Conservation (phyloP, 176 grass and related monocot species). For the Poa annua region DNA sequence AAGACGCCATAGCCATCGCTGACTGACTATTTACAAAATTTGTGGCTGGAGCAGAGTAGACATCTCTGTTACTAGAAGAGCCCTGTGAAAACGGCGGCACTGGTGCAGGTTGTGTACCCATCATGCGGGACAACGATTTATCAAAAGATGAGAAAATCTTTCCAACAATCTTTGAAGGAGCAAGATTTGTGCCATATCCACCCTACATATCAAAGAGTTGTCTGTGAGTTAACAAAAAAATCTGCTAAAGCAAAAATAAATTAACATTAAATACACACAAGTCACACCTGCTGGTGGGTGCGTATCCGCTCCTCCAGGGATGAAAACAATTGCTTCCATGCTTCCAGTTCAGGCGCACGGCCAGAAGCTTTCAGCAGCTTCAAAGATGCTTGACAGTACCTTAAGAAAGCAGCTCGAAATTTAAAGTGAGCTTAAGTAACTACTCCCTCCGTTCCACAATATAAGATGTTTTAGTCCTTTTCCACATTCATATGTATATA, state of each 20-base stretch:
- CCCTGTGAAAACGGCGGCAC: conserved; percentile 53
- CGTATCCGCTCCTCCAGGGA: conserved; percentile 84
- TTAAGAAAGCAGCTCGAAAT: conserved; percentile 41
- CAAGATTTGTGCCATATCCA: conserved; percentile 83
- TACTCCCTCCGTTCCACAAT: not conserved
- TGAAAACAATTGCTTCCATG: conserved; percentile 78
- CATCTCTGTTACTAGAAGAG: conserved; percentile 47
- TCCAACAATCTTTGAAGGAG: conserved; percentile 79
- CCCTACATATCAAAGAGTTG: conserved; percentile 50
- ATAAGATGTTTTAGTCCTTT: no score
- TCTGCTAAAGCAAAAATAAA: not conserved
- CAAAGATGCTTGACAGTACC: conserved; percentile 94
- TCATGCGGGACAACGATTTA: conserved; percentile 83
- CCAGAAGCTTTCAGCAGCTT: conserved; percentile 78
- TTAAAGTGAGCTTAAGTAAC: conserved; percentile 19
- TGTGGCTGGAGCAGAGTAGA: conserved; percentile 39
- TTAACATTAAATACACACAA: not conserved
- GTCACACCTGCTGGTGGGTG: conserved; percentile 85
- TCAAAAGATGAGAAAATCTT: conserved; percentile 88
- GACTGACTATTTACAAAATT: conserved; percentile 77
- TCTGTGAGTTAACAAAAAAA: not conserved
- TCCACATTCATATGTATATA: no score
- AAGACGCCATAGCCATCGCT: conserved; percentile 67
- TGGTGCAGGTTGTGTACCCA: conserved; percentile 63
- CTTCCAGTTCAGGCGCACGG: conserved; percentile 77